These are phyloP conservation scores for Coemansia sp. DNA, from an alignment of 192 early-diverging fungal species.

Conservation along the genomic window DNA sequence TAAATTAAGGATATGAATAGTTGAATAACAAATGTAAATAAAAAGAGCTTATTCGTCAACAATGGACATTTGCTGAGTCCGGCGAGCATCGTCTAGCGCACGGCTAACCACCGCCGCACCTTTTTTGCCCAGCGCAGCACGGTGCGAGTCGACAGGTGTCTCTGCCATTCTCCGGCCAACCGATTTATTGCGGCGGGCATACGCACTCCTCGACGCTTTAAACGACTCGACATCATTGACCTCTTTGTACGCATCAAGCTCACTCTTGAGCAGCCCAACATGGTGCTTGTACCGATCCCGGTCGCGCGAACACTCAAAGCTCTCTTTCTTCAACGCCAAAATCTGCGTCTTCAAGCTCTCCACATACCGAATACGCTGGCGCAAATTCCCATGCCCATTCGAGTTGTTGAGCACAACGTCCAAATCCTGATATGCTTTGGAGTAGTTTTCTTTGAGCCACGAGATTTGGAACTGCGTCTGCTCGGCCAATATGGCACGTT, in stretches of 20 bases:
- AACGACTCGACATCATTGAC: constrained; percentile 37
- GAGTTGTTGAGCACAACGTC: constrained; percentile 34
- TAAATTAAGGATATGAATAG: neutral
- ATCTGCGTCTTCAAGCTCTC: constrained; percentile 47
- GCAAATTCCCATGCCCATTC: constrained; percentile 42
- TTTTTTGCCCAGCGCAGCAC: constrained; percentile 12
- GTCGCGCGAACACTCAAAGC: constrained; percentile 35
- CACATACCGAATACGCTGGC: constrained; percentile 52
- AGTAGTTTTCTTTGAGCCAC: constrained; percentile 54
- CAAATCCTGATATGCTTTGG: constrained; percentile 42
- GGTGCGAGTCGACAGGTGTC: neutral
- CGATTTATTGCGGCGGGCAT: constrained; percentile 2
- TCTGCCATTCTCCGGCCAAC: constrained; percentile 2
- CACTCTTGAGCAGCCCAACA: constrained; percentile 33
- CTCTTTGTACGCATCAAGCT: constrained; percentile 51
- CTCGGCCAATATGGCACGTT: constrained; percentile 48
- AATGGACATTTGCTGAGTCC: constrained; percentile 16
- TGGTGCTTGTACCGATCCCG: constrained; percentile 31
- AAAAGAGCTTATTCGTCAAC: constrained; percentile 10
- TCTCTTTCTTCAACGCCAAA: constrained; percentile 42
- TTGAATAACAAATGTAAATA: neutral
- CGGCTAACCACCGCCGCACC: constrained; percentile 17
- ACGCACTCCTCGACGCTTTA: constrained; percentile 9
- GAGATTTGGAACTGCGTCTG: constrained; percentile 49
- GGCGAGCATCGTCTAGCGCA: constrained; percentile 27